Percentiles rank a stretch among this genome's conserved stretches.
phyloP scores from a whole-genome alignment of 768 basidiomycete species.

The Leccinum aurantiacum region DNA sequence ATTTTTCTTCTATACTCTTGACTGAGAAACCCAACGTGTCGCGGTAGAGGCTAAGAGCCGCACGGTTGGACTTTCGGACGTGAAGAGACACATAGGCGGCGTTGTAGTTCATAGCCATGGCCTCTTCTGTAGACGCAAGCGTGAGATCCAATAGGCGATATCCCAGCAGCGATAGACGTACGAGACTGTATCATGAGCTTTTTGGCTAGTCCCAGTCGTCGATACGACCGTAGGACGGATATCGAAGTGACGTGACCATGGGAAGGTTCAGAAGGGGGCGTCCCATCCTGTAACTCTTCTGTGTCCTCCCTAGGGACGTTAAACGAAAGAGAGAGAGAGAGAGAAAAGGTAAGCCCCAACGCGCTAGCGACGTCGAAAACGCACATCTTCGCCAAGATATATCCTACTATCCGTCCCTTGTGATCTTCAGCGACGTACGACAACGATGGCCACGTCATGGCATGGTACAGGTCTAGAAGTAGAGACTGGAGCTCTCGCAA shows the following conservation, averaged over 20 bases:
- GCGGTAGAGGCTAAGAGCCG: slow-evolving; percentile 83
- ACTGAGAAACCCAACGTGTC: slow-evolving; percentile 91
- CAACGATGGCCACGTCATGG: slow-evolving; percentile 89
- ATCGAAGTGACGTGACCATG: slow-evolving; percentile 98
- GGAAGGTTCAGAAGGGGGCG: slow-evolving; percentile 50
- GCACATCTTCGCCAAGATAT: slow-evolving; percentile 95
- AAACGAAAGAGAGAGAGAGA: slow-evolving; percentile 26
- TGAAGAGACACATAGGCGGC: slow-evolving; percentile 86
- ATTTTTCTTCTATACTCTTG: slow-evolving; percentile 81
- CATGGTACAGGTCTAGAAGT: slow-evolving; percentile 80
- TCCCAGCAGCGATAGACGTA: slow-evolving; percentile 41
- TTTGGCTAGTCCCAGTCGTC: slow-evolving; percentile 90
- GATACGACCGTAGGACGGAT: slow-evolving; percentile 86
- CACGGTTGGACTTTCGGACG: slow-evolving; percentile 93
- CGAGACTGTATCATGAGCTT: slow-evolving; percentile 93
- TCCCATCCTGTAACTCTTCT: slow-evolving; percentile 43
- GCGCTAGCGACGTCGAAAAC: slow-evolving; percentile 5
- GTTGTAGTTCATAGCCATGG: slow-evolving; percentile 86
- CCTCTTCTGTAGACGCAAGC: slow-evolving; percentile 59
- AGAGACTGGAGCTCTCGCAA: not conserved
- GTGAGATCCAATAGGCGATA: slow-evolving; percentile 2
- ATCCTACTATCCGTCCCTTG: slow-evolving; percentile 88
- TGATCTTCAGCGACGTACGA: slow-evolving; percentile 92
- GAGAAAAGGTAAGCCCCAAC: not conserved
- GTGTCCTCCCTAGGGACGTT: slow-evolving; percentile 53